A percentile compares a stretch with the other conserved stretches of the same genome.
Evolutionary conservation across 306 rosid species (phyloP).

Genomic region (Trifolium dubium): DNA sequence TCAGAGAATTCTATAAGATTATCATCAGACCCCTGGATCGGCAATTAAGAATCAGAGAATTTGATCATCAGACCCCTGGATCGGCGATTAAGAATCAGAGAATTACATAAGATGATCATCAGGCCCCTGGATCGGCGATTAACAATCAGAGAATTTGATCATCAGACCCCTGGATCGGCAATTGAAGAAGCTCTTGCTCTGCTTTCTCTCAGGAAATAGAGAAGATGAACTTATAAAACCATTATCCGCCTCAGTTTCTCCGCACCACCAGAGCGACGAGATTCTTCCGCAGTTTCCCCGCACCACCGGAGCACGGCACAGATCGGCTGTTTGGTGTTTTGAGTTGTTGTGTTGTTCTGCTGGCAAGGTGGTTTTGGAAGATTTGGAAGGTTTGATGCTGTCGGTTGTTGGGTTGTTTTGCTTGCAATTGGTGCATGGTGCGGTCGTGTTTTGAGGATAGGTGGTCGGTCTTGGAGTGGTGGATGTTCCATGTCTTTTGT

Average conservation of each 20-base stretch:
- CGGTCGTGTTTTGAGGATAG: too few relatives aligned
- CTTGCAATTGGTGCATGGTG: too few relatives aligned
- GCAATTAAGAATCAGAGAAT: constrained; percentile 84
- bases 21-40: constrained; percentile 75
- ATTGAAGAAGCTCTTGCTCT: constrained; percentile 77
- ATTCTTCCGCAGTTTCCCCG: too few relatives aligned
- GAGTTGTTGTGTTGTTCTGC: too few relatives aligned
- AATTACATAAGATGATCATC: constrained; percentile 94
- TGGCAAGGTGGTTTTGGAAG: too few relatives aligned
- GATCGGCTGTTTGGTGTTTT: too few relatives aligned
- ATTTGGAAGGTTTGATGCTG: too few relatives aligned
- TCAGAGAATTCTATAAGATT: constrained; percentile 97
- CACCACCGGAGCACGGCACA: too few relatives aligned
- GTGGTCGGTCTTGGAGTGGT: too few relatives aligned
- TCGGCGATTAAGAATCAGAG: constrained; percentile 74
- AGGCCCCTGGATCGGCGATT: constrained; percentile 65
- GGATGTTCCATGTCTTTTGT: too few relatives aligned
- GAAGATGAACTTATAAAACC: constrained; percentile 67
- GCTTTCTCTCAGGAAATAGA: constrained; percentile 76
- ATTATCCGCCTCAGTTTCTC: constrained; percentile 69
- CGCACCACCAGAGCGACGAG: too few relatives aligned
- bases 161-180: constrained; percentile 71
- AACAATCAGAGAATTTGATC: constrained; percentile 96
- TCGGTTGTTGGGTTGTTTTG: too few relatives aligned
- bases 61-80: constrained; percentile 84